Evolutionary conservation across 257 asterid genomes (phyloP).

Genomic region (Vinca minor): DNA sequence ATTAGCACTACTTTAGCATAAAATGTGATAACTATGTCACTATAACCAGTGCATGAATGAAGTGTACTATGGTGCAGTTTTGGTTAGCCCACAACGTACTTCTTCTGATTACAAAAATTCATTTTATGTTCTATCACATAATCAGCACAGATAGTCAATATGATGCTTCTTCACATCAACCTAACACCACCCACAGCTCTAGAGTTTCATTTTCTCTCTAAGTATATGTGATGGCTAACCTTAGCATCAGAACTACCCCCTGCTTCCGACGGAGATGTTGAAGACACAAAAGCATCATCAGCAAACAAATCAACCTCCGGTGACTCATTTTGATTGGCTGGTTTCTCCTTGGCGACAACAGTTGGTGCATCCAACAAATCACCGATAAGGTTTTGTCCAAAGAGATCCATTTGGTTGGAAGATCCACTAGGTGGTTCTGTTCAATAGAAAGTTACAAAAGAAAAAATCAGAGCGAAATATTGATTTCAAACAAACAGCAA

Average conservation of each 20-base stretch:
- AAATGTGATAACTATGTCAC: neutral
- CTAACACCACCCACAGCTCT: no score
- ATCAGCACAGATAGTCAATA: neutral
- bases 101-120: neutral
- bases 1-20: neutral
- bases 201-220: neutral
- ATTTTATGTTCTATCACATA: neutral
- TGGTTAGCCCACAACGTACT: neutral
- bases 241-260: constrained; percentile 36
- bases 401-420: constrained; percentile 63
- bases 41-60: neutral
- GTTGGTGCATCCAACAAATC: constrained; percentile 64
- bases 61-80: neutral
- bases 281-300: constrained; percentile 77
- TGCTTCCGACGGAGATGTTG: constrained; percentile 37
- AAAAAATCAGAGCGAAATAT: neutral
- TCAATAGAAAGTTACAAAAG: constrained; percentile 12
- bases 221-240: constrained; percentile 27
- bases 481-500: no score
- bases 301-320: constrained; percentile 88
- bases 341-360: constrained; percentile 34
- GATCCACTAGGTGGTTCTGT: constrained; percentile 60
- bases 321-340: constrained; percentile 32
- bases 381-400: constrained; percentile 60
- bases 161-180: neutral